Conservation (phyloP, 345 rosid species). For the Microcos paniculata region DNA sequence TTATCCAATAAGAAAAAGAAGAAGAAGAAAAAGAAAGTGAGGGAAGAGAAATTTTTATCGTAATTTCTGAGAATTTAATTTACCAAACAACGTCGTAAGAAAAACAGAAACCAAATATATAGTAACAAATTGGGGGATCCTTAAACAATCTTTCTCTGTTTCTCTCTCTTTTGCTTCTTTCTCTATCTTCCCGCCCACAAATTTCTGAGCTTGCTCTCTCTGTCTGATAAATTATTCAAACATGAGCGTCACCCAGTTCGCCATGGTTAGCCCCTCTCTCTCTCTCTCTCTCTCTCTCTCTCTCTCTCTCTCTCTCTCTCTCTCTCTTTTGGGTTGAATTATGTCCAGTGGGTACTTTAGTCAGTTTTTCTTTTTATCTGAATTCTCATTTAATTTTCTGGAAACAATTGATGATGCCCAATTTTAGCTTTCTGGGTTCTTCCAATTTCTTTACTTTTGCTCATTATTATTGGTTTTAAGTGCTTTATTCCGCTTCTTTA, state of each 20-base stretch:
- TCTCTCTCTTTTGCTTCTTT: background rate
- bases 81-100: no score
- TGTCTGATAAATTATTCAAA: background rate
- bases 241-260: constrained; percentile 21
- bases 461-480: background rate
- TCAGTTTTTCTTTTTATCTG: background rate
- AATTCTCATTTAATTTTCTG: background rate
- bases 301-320: no score
- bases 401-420: background rate
- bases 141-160: background rate
- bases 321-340: background rate
- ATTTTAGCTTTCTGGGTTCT: background rate
- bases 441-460: background rate
- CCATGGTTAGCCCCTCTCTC: constrained; percentile 11
- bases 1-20: background rate
- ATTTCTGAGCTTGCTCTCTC: background rate
- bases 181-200: constrained; percentile 9
- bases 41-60: no score
- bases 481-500: background rate
- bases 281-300: background rate
- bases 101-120: no score
- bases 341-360: background rate
- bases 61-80: no score
- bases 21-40: background rate
- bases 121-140: background rate